These are phyloP conservation scores for Alternaria postmessia DNA, from an alignment of 2,329 filamentous ascomycete species.

Conservation along the genomic window DNA sequence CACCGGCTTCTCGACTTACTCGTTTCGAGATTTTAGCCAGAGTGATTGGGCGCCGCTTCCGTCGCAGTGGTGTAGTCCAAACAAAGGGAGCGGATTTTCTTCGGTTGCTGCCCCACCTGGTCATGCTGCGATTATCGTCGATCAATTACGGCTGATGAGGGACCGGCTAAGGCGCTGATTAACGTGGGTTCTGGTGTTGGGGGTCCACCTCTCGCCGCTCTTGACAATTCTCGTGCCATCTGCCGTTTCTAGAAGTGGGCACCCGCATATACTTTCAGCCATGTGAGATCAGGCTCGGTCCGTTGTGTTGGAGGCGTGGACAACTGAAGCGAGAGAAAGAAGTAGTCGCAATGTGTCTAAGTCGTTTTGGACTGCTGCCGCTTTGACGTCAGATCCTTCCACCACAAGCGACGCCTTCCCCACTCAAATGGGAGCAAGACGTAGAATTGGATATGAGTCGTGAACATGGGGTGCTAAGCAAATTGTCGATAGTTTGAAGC, in stretches of 20 bases:
- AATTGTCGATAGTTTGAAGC: not conserved
- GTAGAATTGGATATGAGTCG: not conserved
- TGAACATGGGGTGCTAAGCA: not conserved
- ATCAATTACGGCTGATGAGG: constrained; percentile 8
- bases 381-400: not conserved
- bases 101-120: constrained; percentile 1
- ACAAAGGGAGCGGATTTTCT: not conserved
- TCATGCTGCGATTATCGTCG: constrained; percentile 2
- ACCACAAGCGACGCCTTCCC: not conserved
- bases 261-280: constrained; percentile 3
- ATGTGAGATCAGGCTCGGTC: constrained; percentile 1
- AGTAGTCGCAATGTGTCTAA: not conserved
- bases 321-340: not conserved
- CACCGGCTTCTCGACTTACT: not conserved
- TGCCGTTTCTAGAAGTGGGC: not conserved
- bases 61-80: not conserved
- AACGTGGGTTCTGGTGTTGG: constrained; percentile 10
- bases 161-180: constrained; percentile 8
- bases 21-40: not conserved
- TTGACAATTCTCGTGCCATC: constrained; percentile 1
- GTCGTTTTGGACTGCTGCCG: not conserved
- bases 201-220: constrained; percentile 2
- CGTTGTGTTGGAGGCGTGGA: constrained; percentile 2
- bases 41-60: not conserved
- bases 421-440: not conserved